Conservation (phyloP, 2,329 filamentous ascomycete species). For the Drechslerella stenobrocha region DNA sequence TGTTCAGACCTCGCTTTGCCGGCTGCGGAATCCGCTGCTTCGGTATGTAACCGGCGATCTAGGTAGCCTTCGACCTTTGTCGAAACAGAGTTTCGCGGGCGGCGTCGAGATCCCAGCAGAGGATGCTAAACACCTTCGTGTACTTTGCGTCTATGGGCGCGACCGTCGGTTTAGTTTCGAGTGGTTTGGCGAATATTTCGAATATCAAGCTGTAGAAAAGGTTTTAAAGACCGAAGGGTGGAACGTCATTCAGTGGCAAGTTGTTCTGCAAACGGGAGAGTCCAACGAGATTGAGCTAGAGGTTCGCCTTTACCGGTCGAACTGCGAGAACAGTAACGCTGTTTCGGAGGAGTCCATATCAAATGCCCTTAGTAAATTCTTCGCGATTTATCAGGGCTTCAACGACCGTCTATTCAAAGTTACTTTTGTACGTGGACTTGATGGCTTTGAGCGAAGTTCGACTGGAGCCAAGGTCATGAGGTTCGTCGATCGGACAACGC, state of each 20-base stretch:
- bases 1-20: constrained; percentile 57
- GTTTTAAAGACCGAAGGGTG: constrained; percentile 51
- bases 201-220: constrained; percentile 54
- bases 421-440: constrained; percentile 13
- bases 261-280: constrained; percentile 54
- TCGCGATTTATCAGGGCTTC: not conserved
- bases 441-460: constrained; percentile 22
- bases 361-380: not conserved
- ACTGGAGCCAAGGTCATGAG: constrained; percentile 21
- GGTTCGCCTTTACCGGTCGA: constrained; percentile 16
- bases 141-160: constrained; percentile 57
- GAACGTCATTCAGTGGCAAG: constrained; percentile 58
- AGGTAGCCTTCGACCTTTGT: constrained; percentile 57
- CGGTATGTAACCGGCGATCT: constrained; percentile 59
- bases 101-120: not conserved
- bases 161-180: constrained; percentile 58
- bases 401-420: constrained; percentile 6
- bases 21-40: constrained; percentile 58
- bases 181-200: constrained; percentile 57
- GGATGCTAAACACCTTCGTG: constrained; percentile 52
- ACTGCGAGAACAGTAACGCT: constrained; percentile 1
- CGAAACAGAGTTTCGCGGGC: too few relatives aligned
- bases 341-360: constrained; percentile 4
- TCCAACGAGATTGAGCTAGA: constrained; percentile 4
- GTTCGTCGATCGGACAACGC: constrained; percentile 18